Evolutionary conservation across 2,329 filamentous ascomycete species (phyloP), one percentile per base, ranked within the genome.

Genomic region (Penicillium sp.): DNA sequence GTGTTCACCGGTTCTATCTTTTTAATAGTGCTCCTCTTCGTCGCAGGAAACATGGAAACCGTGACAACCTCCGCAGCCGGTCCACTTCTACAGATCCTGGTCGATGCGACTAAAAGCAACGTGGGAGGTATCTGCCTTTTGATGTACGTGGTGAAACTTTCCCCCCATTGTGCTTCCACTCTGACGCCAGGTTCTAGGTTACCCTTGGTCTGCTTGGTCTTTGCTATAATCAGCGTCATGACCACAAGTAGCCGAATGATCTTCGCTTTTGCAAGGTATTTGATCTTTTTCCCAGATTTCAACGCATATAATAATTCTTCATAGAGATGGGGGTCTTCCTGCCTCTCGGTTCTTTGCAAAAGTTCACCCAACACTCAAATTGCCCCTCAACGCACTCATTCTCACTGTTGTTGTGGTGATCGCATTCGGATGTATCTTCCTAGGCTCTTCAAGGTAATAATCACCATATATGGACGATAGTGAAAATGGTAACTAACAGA

Each of bases 371-470:
- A 77, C 68, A 4, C 80, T 89, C 0, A 82, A 82, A 0, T 79
- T 89, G 1, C 88, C 88, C 0, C 72, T 91, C 9, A 89, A 90
- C 59, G 82, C 87, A 0, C 76, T 91, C 0, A 75, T 84, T 3
- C 77, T 89, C 46, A 86, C 84, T 0, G 79, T 83, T 0, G 74
- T 75, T 0, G 80, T 88, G 49, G 85, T 89, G 1, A 80, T 90
- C 51, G 78, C 88, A 4, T 88, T 90, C 54, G 87, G 87, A 0
- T 81, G 84, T 57, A 86, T 90, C 59, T 88, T 89, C 68, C 77
- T 91, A 1, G 87, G 86, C 0, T 88, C 85, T 1, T 71, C 70
- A 4, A 71, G 68, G 70, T 74, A 64, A 34, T 69, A 64, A n/a
- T 21, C 4, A 8, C 16, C 3, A 27, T 21, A 27, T 8, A 3